Evolutionary conservation across 2,329 filamentous ascomycete species (phyloP), one percentile per base, ranked within the genome.

Genomic region (Fusarium sp.): DNA sequence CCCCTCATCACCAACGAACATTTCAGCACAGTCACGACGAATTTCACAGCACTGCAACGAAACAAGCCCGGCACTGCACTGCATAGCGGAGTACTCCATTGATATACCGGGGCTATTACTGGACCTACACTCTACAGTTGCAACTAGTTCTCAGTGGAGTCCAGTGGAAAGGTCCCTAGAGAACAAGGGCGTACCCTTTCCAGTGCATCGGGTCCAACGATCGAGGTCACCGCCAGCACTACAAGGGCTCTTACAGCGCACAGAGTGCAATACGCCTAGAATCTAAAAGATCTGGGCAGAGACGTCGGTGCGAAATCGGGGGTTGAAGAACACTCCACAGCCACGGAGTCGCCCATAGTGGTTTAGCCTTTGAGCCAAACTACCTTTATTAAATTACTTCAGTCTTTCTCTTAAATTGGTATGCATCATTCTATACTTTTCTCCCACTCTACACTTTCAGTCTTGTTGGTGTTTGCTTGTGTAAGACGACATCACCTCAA

Each of bases 11-110:
- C 73, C 72, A 62, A 73, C 72, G 80, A 79, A 83, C 76, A 81
- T 82, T 79, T 83, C 80, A 82, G 80, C 79, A 82, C 80, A 80
- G 78, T 73, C 61, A 64, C 60, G 60, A 67, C 61, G 36, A 44
- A 69, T 57, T 62, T 68, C 72, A 73, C 70, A 71, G 53, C 71
- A 73, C 70, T 57, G 52, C 59, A 65, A 52, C 51, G 21, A 55
- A 47, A 60, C 51, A 59, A 51, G 57, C 40, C 26, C 36, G 31
- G 50, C 58, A 45, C 50, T 22, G 31, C 34, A n/a, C 36, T 53
- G 34, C 67, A 64, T 61, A 70, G 60, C 67, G 61, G 53, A 62
- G 62, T 60, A 70, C 51, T 49, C 15, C 34, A 26, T 15, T n/a
- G 13, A 59, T 42, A 47, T 38, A 65, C 28, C 24, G 53, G 60